Base-by-base conservation (phyloP, 139 green algal species). In the Chlamydomonas asymmetrica region DNA sequence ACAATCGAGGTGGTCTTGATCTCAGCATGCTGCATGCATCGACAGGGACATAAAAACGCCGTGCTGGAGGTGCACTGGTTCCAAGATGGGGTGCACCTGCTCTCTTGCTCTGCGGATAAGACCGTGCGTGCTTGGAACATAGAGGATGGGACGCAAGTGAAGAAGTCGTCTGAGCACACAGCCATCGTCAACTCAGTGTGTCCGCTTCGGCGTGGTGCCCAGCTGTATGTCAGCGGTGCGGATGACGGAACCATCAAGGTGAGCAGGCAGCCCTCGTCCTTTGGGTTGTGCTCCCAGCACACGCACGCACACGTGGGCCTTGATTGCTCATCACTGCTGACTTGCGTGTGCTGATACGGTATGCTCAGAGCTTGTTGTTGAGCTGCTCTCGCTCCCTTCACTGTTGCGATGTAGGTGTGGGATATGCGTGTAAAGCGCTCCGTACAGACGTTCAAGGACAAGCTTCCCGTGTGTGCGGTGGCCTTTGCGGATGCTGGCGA, bases 1-100 rank as follows among this genome's bases (percentile, higher is more conserved):
- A 40, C 20, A 48, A 41, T 41, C 27, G 16, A 48, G 18, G 22
- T 9, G 29, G 41, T 66, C 31, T n/a, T 10, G 61, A 66, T 66
- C 31, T 9, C 31, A 10, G 63, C 34, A 54, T 76, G 71, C 3
- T 3, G n/a, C 59, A 7, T 5, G 39, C 57, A 23, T 32, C 4
- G 39, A 8, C 77, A 79, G 78, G 95, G 96, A 25, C 95, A 98
- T 83, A 94, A 94, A 40, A 99, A 98, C 64, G 94, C 92, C 5
- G 84, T 99, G 23, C 74, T 98, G 65, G 89, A 98, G 57, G 61
- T 98, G 78, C 90, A 97, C 41, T 99, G 96, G 94, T 93, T 91
- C 9, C 65, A 83, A 0, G 93, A 95, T 66, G 93, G 94, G 7
- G 87, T 95, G 72, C 79, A 87, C 18, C 68, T 99, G 5, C 35